Evolutionary conservation across 306 rosid genomes (phyloP), one percentile per base, ranked within the genome.

Genomic region (Arachis hypogaea): DNA sequence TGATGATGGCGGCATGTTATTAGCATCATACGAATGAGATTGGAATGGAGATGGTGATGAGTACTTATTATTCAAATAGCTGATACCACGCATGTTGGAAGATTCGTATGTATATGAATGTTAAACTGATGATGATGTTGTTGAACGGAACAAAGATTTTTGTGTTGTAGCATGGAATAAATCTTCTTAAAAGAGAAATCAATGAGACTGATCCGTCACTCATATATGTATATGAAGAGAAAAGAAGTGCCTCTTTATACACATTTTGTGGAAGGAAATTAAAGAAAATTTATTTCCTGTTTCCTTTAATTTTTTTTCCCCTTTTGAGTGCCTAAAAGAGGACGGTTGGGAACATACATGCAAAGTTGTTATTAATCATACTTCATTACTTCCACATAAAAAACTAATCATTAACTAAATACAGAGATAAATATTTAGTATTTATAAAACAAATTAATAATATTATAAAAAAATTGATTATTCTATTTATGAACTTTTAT

Each of bases 81-180:
- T 78, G 58, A 61, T 70, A 36, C 65, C 83, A 60, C 78, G 72
- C 88, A 86, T 90, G 71, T 77, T 74, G 28, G 44, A 10, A 63
- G 71, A 78, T 62, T 10, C 63, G 52, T 59, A 11, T 10, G 68
- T 22, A 22, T 22, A 58, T 59, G 9, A 56, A 59, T 76, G 40
- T 50, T 61, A 68, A 68, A 28, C 12, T 42, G 63, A 66, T 22
- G 28, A 22, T 22, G 28, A 22, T 22, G 28, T 0, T 22, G 42
- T 7, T 61, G 38, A 44, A 28, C 64, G 38, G 45, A 64, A 47
- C 43, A 43, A 63, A 63, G 63, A 36, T 38, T 14, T 14, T 22
- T 10, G 55, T 11, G 28, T 22, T 22, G 28, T 22, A 22, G 28
- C 28, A 22, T 22, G 28, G 28, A 22, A 22, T 22, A 22, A 22